These are phyloP conservation scores for Zoysia pacifica DNA, from an alignment of 176 grass and related monocot species.

Conservation along the genomic window DNA sequence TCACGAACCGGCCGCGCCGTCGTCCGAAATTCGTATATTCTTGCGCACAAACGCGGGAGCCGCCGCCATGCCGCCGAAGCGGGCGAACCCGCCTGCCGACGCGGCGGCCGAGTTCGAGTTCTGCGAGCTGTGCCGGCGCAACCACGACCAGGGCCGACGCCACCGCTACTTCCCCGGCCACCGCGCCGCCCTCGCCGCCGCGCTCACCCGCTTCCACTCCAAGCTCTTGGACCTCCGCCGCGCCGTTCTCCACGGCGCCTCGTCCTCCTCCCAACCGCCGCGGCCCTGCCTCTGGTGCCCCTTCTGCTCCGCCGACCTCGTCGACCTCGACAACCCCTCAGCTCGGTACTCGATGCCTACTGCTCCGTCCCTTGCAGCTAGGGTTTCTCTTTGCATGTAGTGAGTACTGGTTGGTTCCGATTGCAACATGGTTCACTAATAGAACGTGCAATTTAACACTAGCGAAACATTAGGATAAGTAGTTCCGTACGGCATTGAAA, in stretches of 20 bases:
- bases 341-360: conserved; percentile 47
- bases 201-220: conserved; percentile 63
- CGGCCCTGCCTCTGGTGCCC: conserved; percentile 60
- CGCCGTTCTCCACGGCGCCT: conserved; percentile 46
- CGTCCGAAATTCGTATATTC: not conserved
- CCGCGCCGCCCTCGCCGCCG: conserved; percentile 38
- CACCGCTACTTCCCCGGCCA: conserved; percentile 71
- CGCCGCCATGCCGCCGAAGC: conserved; percentile 38
- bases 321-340: conserved; percentile 54
- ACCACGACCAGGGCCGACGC: conserved; percentile 80
- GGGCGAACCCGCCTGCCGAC: not conserved
- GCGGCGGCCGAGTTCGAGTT: conserved; percentile 40
- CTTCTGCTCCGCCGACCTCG: conserved; percentile 66
- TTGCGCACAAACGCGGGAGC: not conserved
- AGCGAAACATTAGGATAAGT: not conserved
- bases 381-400: conserved; percentile 23
- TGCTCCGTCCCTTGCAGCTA: not conserved
- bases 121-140: conserved; percentile 75
- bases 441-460: not conserved
- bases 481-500: not conserved
- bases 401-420: not conserved
- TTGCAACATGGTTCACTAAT: not conserved
- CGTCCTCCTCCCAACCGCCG: conserved; percentile 17
- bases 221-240: conserved; percentile 66
- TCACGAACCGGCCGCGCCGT: not conserved